phyloP scores from a whole-genome alignment of 352 stramenopile species.

The Phytophthora macrochlamydospora region DNA sequence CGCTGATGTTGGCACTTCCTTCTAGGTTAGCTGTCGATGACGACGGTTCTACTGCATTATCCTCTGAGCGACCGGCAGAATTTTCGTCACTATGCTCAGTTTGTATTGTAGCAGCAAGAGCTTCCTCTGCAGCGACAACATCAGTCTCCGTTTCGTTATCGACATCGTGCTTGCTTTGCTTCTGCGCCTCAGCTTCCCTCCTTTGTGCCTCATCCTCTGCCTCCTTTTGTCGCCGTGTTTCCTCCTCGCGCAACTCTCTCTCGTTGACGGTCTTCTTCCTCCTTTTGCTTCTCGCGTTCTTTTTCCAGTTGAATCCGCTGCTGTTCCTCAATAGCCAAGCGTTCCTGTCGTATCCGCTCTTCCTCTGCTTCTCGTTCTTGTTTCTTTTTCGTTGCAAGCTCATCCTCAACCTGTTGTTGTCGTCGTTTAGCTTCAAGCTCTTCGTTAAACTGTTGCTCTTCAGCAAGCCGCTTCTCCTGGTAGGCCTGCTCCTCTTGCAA shows the following conservation, averaged over 20 bases:
- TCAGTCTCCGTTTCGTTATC: neutral
- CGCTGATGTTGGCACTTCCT: too few species aligned
- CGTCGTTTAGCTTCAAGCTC: constrained; percentile 23
- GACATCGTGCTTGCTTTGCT: neutral
- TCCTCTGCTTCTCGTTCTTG: constrained; percentile 25
- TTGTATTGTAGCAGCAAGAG: too few species aligned
- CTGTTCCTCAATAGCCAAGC: constrained; percentile 7
- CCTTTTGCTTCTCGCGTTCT: constrained; percentile 20
- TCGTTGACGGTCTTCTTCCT: constrained; percentile 8
- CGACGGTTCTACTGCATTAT: too few species aligned
- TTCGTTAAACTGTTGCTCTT: constrained; percentile 29
- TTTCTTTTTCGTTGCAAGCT: constrained; percentile 13
- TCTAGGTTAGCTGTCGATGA: too few species aligned
- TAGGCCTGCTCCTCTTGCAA: constrained; percentile 25
- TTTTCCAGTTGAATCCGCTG: constrained; percentile 12
- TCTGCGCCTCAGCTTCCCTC: neutral
- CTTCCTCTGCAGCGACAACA: too few species aligned
- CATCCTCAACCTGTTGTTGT: constrained; percentile 26
- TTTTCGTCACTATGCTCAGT: too few species aligned
- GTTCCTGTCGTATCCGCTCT: constrained; percentile 13
- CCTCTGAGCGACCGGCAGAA: too few species aligned
- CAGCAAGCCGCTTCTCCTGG: constrained; percentile 17
- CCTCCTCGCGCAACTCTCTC: constrained; percentile 1
- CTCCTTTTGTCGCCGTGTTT: constrained; percentile 8
- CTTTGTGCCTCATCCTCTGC: constrained; percentile 3